Percentiles rank a stretch among this genome's conserved stretches.
phyloP scores from a whole-genome alignment of 176 grass and related monocot genomes.

The Aegilops tauschii region DNA sequence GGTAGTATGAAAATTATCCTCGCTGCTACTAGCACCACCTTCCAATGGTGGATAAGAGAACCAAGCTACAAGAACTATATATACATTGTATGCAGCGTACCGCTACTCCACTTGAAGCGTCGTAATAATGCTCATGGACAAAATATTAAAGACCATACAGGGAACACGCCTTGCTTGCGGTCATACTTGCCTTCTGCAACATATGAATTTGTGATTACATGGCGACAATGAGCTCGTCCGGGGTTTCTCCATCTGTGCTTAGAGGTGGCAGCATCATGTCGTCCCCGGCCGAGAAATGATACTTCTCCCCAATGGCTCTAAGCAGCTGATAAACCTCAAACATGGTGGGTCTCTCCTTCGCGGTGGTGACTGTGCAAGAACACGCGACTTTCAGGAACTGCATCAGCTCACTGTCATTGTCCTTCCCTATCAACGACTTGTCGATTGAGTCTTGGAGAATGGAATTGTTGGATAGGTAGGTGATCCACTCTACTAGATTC shows the following conservation, averaged over 20 bases:
- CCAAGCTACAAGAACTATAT: conserved; percentile 39
- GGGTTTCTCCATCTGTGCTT: conserved; percentile 46
- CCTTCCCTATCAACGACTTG: conserved; percentile 59
- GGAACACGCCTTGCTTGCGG: neutral
- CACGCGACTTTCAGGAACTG: conserved; percentile 80
- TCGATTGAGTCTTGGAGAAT: conserved; percentile 63
- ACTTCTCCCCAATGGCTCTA: conserved; percentile 75
- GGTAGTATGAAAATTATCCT: conserved; percentile 23
- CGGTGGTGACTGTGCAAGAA: conserved; percentile 49
- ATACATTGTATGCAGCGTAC: conserved; percentile 28
- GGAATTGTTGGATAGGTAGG: conserved; percentile 53
- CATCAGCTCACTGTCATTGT: conserved; percentile 52
- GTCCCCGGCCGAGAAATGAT: conserved; percentile 61
- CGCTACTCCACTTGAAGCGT: conserved; percentile 26
- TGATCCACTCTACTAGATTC: conserved; percentile 79
- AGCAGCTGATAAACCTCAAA: conserved; percentile 91
- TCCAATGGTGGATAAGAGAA: conserved; percentile 22
- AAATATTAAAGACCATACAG: neutral
- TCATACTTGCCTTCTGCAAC: conserved; percentile 9
- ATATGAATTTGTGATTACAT: conserved; percentile 24
- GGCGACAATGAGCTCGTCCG: conserved; percentile 78
- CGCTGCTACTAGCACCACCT: conserved; percentile 24
- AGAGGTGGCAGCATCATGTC: conserved; percentile 62
- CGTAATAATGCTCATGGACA: conserved; percentile 10
- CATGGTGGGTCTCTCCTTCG: conserved; percentile 93